Evolutionary conservation across 2,329 filamentous ascomycete species (phyloP).

Genomic region (Cladosporium sp.): DNA sequence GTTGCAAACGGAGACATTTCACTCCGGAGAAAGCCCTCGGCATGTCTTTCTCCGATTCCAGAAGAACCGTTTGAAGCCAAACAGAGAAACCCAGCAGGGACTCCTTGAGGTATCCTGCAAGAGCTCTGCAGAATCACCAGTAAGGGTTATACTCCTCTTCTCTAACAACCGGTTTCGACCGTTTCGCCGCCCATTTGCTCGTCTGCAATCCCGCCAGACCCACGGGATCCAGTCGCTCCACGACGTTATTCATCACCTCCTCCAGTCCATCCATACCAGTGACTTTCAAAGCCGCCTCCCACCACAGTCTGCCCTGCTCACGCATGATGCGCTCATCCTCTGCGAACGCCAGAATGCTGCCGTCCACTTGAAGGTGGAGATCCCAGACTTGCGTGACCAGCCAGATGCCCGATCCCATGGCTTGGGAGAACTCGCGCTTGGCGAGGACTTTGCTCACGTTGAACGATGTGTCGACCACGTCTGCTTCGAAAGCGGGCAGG

Average conservation of each 20-base stretch:
- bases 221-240: slow-evolving; percentile 3
- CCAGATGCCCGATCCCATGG: slow-evolving; percentile 5
- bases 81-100: too few relatives aligned
- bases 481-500: slow-evolving; percentile 12
- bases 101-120: too few relatives aligned
- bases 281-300: slow-evolving; percentile 17
- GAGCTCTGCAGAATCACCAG: too few relatives aligned
- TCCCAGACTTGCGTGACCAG: slow-evolving; percentile 6
- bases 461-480: slow-evolving; percentile 12
- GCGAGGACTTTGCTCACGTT: slow-evolving; percentile 15
- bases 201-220: neutral
- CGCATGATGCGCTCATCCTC: neutral
- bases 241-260: neutral
- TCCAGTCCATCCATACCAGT: neutral
- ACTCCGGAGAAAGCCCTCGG: too few relatives aligned
- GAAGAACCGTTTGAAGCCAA: too few relatives aligned
- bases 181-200: neutral
- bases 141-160: neutral
- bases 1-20: too few relatives aligned
- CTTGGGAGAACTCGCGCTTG: slow-evolving; percentile 16
- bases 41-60: too few relatives aligned
- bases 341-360: neutral
- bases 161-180: neutral
- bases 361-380: neutral
- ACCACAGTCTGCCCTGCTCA: slow-evolving; percentile 18